Conservation (phyloP, 2,329 filamentous ascomycete species). For the Pyrenophora teres region DNA sequence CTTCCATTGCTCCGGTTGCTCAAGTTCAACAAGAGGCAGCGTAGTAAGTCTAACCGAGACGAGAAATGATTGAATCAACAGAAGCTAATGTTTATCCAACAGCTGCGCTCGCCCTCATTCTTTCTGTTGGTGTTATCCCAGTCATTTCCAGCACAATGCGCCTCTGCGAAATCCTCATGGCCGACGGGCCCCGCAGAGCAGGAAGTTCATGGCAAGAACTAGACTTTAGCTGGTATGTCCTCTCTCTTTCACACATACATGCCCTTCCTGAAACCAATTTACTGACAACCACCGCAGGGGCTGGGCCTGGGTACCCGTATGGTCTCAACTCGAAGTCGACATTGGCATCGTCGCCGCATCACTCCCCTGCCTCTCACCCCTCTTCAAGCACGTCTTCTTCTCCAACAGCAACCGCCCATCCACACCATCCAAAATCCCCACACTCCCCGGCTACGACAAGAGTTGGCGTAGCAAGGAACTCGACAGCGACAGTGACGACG, state of each 20-base stretch:
- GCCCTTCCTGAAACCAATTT: no score
- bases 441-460: slow-evolving; percentile 20
- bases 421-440: slow-evolving; percentile 20
- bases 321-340: slow-evolving; percentile 41
- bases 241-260: slow-evolving; percentile 9
- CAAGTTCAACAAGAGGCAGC: slow-evolving; percentile 33
- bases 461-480: slow-evolving; percentile 12
- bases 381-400: slow-evolving; percentile 24
- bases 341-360: slow-evolving; percentile 35
- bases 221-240: slow-evolving; percentile 28
- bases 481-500: slow-evolving; percentile 3
- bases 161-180: slow-evolving; percentile 32
- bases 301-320: slow-evolving; percentile 36
- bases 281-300: not conserved
- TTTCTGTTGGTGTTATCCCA: slow-evolving; percentile 35
- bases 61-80: no score
- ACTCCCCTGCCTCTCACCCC: slow-evolving; percentile 32
- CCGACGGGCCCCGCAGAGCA: slow-evolving; percentile 11
- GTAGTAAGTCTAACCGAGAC: slow-evolving; percentile 19
- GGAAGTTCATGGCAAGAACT: slow-evolving; percentile 23
- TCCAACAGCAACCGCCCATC: not conserved
- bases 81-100: not conserved
- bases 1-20: slow-evolving; percentile 30
- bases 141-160: slow-evolving; percentile 35
- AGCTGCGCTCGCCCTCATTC: slow-evolving; percentile 33